phyloP scores from a whole-genome alignment of 1,284 basidiomycete species.

The Chondrostereum purpureum region DNA sequence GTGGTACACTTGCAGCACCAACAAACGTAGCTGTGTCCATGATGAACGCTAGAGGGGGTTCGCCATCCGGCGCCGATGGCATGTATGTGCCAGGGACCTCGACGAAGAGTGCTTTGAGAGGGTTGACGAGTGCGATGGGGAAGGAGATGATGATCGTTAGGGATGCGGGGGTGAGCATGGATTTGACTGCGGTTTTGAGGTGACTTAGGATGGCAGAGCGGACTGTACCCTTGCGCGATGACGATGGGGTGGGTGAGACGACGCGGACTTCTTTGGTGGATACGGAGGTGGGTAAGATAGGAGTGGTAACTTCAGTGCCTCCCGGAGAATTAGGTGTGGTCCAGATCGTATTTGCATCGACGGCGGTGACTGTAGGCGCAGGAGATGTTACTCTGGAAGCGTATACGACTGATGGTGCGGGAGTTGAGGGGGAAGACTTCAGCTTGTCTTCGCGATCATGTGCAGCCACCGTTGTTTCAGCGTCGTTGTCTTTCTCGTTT shows the following conservation, averaged over 20 bases:
- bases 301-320: not conserved
- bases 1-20: conserved; percentile 65
- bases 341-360: not conserved
- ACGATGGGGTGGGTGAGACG: not conserved
- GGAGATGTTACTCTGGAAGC: not conserved
- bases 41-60: conserved; percentile 66
- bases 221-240: conserved; percentile 10
- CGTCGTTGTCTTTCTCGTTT: not conserved
- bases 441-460: conserved; percentile 6
- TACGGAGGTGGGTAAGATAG: not conserved
- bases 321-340: not conserved
- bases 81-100: conserved; percentile 43
- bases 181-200: conserved; percentile 28
- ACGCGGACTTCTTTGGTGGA: not conserved
- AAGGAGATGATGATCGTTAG: conserved; percentile 60
- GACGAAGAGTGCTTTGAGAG: conserved; percentile 69
- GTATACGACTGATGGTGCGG: conserved; percentile 17
- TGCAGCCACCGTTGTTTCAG: not conserved
- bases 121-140: conserved; percentile 56
- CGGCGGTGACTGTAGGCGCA: not conserved
- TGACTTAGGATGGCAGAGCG: conserved; percentile 9
- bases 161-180: conserved; percentile 48
- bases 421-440: conserved; percentile 20
- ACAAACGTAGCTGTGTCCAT: conserved; percentile 63
- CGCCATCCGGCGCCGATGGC: conserved; percentile 64